Evolutionary conservation across 176 grass and related monocot species (phyloP).

Genomic region (Metroxylon sagu): DNA sequence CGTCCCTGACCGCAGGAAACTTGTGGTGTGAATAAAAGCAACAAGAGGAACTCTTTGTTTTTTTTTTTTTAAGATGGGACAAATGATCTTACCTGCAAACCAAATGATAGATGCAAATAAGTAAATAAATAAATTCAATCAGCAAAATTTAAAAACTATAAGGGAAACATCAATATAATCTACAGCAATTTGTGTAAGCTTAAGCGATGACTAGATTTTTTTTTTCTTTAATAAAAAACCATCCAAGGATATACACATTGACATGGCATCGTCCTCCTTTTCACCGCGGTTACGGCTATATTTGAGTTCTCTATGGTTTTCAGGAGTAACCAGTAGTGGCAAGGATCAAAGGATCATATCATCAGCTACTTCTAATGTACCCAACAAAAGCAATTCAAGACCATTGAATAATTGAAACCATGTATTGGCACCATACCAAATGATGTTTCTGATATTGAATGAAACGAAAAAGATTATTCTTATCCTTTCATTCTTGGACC

Average conservation of each 20-base stretch:
- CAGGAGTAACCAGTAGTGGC: slow-evolving; percentile 54
- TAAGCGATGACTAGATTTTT: neutral
- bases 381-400: too few relatives aligned
- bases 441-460: slow-evolving; percentile 89
- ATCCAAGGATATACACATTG: slow-evolving; percentile 30
- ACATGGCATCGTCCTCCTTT: slow-evolving; percentile 33
- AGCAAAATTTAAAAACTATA: too few relatives aligned
- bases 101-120: too few relatives aligned
- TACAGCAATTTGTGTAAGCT: too few relatives aligned
- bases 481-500: slow-evolving; percentile 87
- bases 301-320: slow-evolving; percentile 71
- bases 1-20: too few relatives aligned
- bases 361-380: neutral
- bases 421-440: slow-evolving; percentile 33
- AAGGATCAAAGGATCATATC: neutral
- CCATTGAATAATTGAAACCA: too few relatives aligned
- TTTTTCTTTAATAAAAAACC: neutral
- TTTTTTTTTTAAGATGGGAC: too few relatives aligned
- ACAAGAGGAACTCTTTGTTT: too few relatives aligned
- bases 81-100: too few relatives aligned
- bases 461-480: slow-evolving; percentile 49
- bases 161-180: too few relatives aligned
- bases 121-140: too few relatives aligned
- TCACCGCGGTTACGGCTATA: slow-evolving; percentile 56
- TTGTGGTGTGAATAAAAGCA: too few relatives aligned